These are phyloP conservation scores for Xylaria multiplex DNA, from an alignment of 2,329 filamentous ascomycete species.

Conservation along the genomic window DNA sequence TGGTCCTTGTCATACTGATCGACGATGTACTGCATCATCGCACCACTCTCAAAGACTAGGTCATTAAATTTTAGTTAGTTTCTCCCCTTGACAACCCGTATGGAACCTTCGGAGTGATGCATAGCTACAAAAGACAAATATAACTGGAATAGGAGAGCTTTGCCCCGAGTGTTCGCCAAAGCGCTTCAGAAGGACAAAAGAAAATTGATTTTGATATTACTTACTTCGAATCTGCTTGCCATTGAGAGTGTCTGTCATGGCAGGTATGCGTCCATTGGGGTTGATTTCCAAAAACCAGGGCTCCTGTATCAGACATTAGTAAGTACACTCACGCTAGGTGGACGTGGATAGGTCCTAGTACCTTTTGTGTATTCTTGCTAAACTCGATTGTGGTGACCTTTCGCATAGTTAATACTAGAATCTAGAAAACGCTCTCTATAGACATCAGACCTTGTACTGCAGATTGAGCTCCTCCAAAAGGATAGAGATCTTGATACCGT, in stretches of 20 bases:
- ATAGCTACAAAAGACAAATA: background rate
- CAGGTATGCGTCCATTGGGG: conserved; percentile 91
- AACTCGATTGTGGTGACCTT: conserved; percentile 74
- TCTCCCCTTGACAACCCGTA: background rate
- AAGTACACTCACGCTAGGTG: background rate
- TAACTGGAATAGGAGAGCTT: background rate
- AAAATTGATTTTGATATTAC: background rate
- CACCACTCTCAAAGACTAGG: conserved; percentile 82
- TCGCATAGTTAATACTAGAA: conserved; percentile 12
- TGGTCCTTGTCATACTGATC: conserved; percentile 83
- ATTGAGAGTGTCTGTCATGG: conserved; percentile 82
- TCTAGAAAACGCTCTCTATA: no score
- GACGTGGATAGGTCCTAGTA: conserved; percentile 19
- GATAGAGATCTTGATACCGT: conserved; percentile 91
- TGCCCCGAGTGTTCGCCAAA: background rate
- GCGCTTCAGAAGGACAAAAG: background rate
- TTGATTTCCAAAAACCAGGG: conserved; percentile 92
- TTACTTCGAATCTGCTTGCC: conserved; percentile 71
- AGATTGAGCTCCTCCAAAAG: conserved; percentile 85
- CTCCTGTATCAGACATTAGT: conserved; percentile 53
- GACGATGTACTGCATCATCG: conserved; percentile 85
- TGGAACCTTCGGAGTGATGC: background rate
- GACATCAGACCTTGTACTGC: conserved; percentile 72
- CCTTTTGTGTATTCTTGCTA: conserved; percentile 79
- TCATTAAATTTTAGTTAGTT: background rate